Evolutionary conservation across 2,329 filamentous ascomycete species (phyloP), one percentile per base, ranked within the genome.

Genomic region (Nannizzia gypsea): DNA sequence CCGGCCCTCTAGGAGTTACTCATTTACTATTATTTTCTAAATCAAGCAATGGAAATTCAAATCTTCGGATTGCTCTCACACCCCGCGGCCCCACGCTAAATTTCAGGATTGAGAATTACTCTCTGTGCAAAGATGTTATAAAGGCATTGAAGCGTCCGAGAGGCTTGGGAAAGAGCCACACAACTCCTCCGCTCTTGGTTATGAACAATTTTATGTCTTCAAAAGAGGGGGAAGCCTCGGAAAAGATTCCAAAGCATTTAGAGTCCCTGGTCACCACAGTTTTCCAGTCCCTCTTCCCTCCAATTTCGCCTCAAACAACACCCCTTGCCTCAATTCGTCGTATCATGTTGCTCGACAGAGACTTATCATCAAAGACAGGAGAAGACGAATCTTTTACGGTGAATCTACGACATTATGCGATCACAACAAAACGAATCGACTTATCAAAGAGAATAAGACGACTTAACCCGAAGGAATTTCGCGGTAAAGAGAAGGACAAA

Each of bases 181-280:
- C 88, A 60, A 90, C 85, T 48, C 85, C 93, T 5, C 93, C 93
- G 63, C 76, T 97, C 75, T 82, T 99, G 50, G 93, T 99, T 65
- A 97, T 99, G 93, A 99, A 99, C 77, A 96, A 96, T 73, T 96
- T 99, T 73, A 83, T 83, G 42, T 86, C 85, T 2, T 81, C 87
- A 28, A 78, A 79, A 63, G 72, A 74, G 56, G 71, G 75, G 60
- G 71, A 77, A 62, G 81, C 80, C 60, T 68, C 68, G 15, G 82
- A 84, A 22, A 84, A 87, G 63, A 85, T 95, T n/a, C 90, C 92
- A 3, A 95, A 90, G 70, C 91, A 96, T 67, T 88, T 99, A 69
- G 93, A 99, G 75, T 87, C 88, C 24, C 85, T 99, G 34, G 86
- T 90, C 2, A 97, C 91, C 1, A 95, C 90, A 52, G 85, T 96